These are phyloP conservation scores for Penicillium concentricum DNA, from an alignment of 2,329 filamentous ascomycete genomes.

Conservation along the genomic window DNA sequence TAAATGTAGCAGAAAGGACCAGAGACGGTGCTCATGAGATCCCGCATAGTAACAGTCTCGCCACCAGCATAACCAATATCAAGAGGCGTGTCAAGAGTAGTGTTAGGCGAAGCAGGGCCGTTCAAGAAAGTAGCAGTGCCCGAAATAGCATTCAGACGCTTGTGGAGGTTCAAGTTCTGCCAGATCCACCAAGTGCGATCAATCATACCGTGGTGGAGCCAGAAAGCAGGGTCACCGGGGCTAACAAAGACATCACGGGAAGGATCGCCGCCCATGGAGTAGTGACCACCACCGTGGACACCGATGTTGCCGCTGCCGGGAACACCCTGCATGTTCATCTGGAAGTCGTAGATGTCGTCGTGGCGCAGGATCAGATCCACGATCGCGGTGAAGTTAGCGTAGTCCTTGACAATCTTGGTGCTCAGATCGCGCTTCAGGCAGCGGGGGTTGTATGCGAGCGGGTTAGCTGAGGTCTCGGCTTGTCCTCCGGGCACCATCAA, in stretches of 20 bases:
- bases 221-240: conserved; percentile 50
- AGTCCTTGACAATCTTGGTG: conserved; percentile 17
- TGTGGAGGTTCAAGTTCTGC: conserved; percentile 47
- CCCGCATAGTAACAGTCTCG: conserved; percentile 34
- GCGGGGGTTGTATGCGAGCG: conserved; percentile 31
- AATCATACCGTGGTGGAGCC: conserved; percentile 50
- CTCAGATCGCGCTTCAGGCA: conserved; percentile 31
- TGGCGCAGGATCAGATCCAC: conserved; percentile 21
- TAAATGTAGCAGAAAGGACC: conserved; percentile 52
- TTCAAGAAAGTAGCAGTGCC: conserved; percentile 50
- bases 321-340: conserved; percentile 41
- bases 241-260: conserved; percentile 49
- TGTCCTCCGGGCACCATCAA: conserved; percentile 13
- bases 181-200: conserved; percentile 53
- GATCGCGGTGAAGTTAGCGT: conserved; percentile 25
- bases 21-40: conserved; percentile 45
- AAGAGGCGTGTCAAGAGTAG: conserved; percentile 47
- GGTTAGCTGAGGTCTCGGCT: conserved; percentile 10
- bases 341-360: conserved; percentile 34
- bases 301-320: conserved; percentile 34
- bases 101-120: conserved; percentile 43
- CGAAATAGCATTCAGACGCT: conserved; percentile 38
- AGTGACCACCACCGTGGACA: conserved; percentile 50
- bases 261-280: conserved; percentile 47
- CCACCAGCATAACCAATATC: conserved; percentile 40